Base-by-base conservation (phyloP, 352 stramenopile genomes). In the Phytophthora ramorum region DNA sequence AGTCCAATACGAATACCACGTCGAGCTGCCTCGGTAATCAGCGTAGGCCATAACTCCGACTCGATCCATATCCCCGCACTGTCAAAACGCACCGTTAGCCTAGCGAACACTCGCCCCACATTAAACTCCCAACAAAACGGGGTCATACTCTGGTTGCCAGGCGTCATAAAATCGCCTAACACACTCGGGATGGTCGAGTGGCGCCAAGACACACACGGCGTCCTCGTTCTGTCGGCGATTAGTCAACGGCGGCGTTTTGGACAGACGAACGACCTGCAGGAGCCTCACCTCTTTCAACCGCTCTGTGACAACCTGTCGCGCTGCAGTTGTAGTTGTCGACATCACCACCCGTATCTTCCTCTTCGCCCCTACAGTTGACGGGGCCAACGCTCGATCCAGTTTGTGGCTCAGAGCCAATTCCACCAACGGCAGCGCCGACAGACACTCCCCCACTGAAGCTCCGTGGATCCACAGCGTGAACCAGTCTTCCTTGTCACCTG, bases 31-130 rank as follows among this genome's bases (percentile, higher is more conserved):
- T 91, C 83, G 12, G 62, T 58, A 16, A 94, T 83, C 22, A 94
- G 59, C 20, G 79, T 91, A 5, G 83, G 86, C 86, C 86, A 94
- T n/a, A 94, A 66, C 65, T 94, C 86, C 19, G 86, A 94, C 66
- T 94, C 86, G 50, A 92, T 76, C 83, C 82, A 94, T 20, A 94
- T 65, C 8, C 83, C 86, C 28, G 73, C 82, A 52, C 86, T 91
- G 43, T 12, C 19, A 47, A 19, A 47, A 47, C 41, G 9, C 4
- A 44, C 4, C 3, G 26, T 52, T 24, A 52, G 16, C 2, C n/a
- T 7, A 19, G 7, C 7, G 10, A 37, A 12, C 10, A 3, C 13
- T 32, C 26, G 26, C 26, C 1, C 26, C 26, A 32, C 4, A 24
- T 26, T 22, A 20, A 19, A 46, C 24, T 7, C 40, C 19, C 12